Conservation (phyloP, 1,139 yeast genomes). For the Petasospora fabianii region DNA sequence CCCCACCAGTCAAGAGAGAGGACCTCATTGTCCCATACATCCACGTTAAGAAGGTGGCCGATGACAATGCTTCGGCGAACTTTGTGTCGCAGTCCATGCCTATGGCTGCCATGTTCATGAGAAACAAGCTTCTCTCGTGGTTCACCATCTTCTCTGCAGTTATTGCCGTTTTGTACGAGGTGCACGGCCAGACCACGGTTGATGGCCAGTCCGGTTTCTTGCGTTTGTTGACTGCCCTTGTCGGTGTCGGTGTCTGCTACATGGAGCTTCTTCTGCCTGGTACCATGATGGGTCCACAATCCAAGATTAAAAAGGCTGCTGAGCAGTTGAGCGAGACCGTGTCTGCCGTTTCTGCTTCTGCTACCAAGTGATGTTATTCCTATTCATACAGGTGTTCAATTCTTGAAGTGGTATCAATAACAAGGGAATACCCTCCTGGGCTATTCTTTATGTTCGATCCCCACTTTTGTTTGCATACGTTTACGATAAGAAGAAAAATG, state of each 20-base stretch:
- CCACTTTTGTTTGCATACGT: too few species aligned
- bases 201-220: slow-evolving; percentile 22
- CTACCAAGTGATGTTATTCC: too few species aligned
- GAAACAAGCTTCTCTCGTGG: slow-evolving; percentile 42
- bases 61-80: slow-evolving; percentile 43
- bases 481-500: too few species aligned
- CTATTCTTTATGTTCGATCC: too few species aligned
- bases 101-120: slow-evolving; percentile 64
- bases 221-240: slow-evolving; percentile 17
- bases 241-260: slow-evolving; percentile 40
- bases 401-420: background rate
- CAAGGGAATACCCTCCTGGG: too few species aligned
- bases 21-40: slow-evolving; percentile 40
- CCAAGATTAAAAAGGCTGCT: slow-evolving; percentile 16
- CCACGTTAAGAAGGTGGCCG: slow-evolving; percentile 43
- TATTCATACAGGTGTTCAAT: slow-evolving; percentile 5
- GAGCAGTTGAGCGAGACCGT: slow-evolving; percentile 18
- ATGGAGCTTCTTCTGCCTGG: slow-evolving; percentile 40
- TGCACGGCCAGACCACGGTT: slow-evolving; percentile 17
- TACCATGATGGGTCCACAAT: slow-evolving; percentile 21
- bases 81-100: slow-evolving; percentile 59
- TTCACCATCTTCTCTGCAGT: slow-evolving; percentile 41
- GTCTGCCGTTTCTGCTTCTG: slow-evolving; percentile 20
- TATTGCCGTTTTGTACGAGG: slow-evolving; percentile 36
- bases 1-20: slow-evolving; percentile 31